Percentiles rank a stretch among this genome's conserved stretches.
These are phyloP conservation scores for Claviceps lovelessii DNA, from an alignment of 2,329 filamentous ascomycete genomes.

Conservation along the genomic window DNA sequence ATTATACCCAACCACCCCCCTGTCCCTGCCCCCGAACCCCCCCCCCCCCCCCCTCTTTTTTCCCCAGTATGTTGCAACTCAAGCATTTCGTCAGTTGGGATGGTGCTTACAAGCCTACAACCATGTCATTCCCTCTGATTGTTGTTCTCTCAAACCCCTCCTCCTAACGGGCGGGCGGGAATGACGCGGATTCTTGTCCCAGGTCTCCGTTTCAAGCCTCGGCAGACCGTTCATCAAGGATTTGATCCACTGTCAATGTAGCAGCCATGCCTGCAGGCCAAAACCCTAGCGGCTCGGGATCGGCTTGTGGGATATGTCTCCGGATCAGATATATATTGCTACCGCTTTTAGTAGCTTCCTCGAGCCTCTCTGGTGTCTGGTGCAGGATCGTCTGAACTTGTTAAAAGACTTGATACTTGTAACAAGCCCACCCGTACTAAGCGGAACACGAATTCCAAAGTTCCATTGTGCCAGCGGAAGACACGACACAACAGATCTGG, in stretches of 20 bases:
- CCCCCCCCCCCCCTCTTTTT: no score
- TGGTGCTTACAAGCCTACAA: background rate
- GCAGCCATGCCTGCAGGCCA: conserved; percentile 6
- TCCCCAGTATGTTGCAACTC: background rate
- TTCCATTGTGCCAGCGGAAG: conserved; percentile 6
- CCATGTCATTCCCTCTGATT: background rate
- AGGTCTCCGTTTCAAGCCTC: conserved; percentile 1
- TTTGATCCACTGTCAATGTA: conserved; percentile 10
- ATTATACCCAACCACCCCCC: background rate
- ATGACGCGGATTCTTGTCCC: conserved; percentile 7
- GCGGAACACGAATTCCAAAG: background rate
- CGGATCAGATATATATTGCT: conserved; percentile 11
- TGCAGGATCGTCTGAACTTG: background rate
- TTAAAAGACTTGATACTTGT: conserved; percentile 4
- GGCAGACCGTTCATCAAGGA: conserved; percentile 3
- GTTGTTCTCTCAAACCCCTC: background rate
- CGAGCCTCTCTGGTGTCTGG: conserved; percentile 2
- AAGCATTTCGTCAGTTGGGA: background rate
- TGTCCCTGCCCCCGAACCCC: no score
- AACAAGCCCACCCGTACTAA: conserved; percentile 7
- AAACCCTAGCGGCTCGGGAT: conserved; percentile 3
- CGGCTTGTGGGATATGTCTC: conserved; percentile 6
- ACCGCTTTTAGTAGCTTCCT: conserved; percentile 1
- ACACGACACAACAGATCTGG: background rate
- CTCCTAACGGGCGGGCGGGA: background rate